These are phyloP conservation scores for Mycena pura DNA, from an alignment of 768 basidiomycete species.

Conservation along the genomic window DNA sequence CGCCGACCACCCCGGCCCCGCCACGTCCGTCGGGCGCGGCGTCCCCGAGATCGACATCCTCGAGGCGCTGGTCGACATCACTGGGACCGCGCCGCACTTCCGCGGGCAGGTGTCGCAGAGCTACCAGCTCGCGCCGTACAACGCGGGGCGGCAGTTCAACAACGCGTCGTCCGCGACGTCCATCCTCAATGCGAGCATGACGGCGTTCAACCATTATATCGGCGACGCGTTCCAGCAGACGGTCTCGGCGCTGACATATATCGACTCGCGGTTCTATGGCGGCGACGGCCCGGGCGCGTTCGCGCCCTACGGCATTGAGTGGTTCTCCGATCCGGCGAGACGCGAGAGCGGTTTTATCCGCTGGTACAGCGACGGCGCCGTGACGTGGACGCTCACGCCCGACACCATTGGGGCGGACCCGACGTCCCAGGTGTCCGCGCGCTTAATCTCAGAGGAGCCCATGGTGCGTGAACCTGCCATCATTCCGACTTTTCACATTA, in stretches of 20 bases:
- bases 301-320: constrained; percentile 64
- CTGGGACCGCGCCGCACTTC: constrained; percentile 29
- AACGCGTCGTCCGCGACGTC: constrained; percentile 47
- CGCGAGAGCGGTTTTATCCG: constrained; percentile 51
- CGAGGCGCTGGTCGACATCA: constrained; percentile 66
- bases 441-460: constrained; percentile 69
- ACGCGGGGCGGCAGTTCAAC: constrained; percentile 57
- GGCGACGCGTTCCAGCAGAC: constrained; percentile 67
- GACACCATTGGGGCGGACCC: constrained; percentile 61
- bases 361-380: constrained; percentile 64
- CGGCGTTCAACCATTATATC: constrained; percentile 57
- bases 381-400: constrained; percentile 65
- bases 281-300: constrained; percentile 51
- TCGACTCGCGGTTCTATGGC: constrained; percentile 52
- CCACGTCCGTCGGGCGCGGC: constrained; percentile 58
- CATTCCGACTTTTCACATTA: constrained; percentile 7
- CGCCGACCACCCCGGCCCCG: constrained; percentile 76
- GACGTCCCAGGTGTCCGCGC: constrained; percentile 50
- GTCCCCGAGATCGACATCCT: constrained; percentile 81
- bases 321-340: constrained; percentile 59
- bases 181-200: constrained; percentile 50
- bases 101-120: constrained; percentile 64
- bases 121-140: constrained; percentile 67
- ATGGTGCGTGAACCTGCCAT: constrained; percentile 60
- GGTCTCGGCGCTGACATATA: constrained; percentile 51